A percentile compares a stretch with the other conserved stretches of the same genome.
These are phyloP conservation scores for Neurospora sp. DNA, from an alignment of 495 filamentous ascomycete species.

Conservation along the genomic window DNA sequence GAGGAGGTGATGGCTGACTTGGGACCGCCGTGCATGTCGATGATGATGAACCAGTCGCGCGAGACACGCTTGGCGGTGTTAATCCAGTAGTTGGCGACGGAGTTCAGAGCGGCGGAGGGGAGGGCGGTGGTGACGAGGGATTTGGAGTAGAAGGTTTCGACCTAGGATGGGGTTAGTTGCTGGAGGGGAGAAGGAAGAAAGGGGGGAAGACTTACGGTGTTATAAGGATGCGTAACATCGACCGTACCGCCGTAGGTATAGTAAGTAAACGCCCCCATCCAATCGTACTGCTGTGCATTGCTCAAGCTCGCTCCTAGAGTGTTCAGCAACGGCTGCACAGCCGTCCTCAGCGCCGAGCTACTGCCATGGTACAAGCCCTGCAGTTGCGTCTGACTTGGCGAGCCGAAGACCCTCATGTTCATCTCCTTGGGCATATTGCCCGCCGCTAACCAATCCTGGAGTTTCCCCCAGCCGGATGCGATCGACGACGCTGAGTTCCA, in stretches of 20 bases:
- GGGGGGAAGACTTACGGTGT: conserved; percentile 18
- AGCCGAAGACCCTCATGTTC: conserved; percentile 35
- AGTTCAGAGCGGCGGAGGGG: conserved; percentile 20
- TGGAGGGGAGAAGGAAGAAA: neutral
- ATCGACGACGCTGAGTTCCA: conserved; percentile 26
- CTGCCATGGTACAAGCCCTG: conserved; percentile 34
- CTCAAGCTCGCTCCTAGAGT: conserved; percentile 22
- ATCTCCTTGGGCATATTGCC: conserved; percentile 31
- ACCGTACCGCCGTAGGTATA: conserved; percentile 31
- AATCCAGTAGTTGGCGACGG: conserved; percentile 33
- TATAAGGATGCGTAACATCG: conserved; percentile 34
- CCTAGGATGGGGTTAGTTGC: conserved; percentile 14
- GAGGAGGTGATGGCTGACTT: conserved; percentile 32
- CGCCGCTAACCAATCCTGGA: conserved; percentile 29
- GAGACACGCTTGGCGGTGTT: conserved; percentile 24
- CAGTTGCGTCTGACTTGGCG: conserved; percentile 28
- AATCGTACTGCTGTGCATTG: conserved; percentile 28
- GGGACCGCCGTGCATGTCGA: conserved; percentile 34
- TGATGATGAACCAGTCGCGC: conserved; percentile 34
- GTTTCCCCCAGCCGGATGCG: conserved; percentile 14
- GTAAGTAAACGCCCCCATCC: conserved; percentile 31
- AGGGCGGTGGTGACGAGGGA: conserved; percentile 31
- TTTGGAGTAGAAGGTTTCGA: conserved; percentile 38
- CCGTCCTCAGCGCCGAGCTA: conserved; percentile 21
- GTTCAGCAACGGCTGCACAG: conserved; percentile 27